Conservation (phyloP, 371 early-diverging fungal genomes). For the Capillidium heterosporum region DNA sequence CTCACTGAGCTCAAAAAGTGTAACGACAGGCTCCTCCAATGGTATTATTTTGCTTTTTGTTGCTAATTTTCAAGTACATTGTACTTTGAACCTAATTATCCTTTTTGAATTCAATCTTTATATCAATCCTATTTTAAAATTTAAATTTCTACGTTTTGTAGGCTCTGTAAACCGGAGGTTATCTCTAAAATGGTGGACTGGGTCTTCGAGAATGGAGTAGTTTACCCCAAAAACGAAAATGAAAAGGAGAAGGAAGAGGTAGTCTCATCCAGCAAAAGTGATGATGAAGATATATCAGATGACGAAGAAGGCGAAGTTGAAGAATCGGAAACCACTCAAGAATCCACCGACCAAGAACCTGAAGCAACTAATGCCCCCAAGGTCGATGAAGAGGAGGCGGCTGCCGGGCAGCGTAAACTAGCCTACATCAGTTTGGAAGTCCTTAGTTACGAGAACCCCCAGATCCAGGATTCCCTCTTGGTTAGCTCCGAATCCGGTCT, state of each 20-base stretch:
- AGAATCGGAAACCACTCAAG: background rate
- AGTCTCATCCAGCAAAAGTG: background rate
- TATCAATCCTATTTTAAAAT: background rate
- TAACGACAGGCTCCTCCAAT: constrained; percentile 1
- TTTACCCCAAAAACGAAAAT: background rate
- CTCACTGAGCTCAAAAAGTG: constrained; percentile 1
- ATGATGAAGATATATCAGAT: background rate
- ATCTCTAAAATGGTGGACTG: background rate
- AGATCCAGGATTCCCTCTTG: background rate
- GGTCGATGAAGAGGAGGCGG: background rate
- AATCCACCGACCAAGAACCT: background rate
- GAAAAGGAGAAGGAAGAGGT: background rate
- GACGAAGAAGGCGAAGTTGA: background rate
- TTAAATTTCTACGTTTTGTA: background rate
- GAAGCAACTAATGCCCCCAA: background rate
- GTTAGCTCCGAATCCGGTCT: background rate
- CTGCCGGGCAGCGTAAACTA: background rate
- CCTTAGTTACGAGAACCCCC: background rate
- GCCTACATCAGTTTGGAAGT: constrained; percentile 4
- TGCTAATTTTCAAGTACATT: background rate
- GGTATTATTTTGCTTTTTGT: background rate
- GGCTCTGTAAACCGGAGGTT: background rate
- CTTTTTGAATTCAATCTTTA: no score
- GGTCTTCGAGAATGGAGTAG: background rate
- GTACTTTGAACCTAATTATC: no score